A percentile compares a stretch with the other conserved stretches of the same genome.
Conservation (phyloP, 2,329 filamentous ascomycete species). For the Xylaria hypoxylon region DNA sequence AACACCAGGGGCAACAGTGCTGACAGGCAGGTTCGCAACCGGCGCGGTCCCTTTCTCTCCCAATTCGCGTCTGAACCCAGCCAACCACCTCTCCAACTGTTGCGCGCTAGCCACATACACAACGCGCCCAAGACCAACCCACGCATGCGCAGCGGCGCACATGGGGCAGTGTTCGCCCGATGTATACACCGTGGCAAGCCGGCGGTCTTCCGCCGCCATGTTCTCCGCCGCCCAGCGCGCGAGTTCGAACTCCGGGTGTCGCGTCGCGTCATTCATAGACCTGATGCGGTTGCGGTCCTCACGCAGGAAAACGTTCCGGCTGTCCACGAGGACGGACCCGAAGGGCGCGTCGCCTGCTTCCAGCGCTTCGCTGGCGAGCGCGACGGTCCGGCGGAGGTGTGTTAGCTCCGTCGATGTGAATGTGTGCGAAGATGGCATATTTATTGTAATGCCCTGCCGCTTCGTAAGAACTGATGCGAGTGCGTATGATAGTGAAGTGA, state of each 20-base stretch:
- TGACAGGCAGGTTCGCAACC: slow-evolving; percentile 29
- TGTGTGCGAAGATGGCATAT: slow-evolving; percentile 12
- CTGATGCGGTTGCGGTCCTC: slow-evolving; percentile 42
- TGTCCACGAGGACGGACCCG: slow-evolving; percentile 39
- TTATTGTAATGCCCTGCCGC: no score
- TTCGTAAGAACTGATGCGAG: background rate
- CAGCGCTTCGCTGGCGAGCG: slow-evolving; percentile 47
- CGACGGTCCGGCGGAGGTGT: slow-evolving; percentile 46
- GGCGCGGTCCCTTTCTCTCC: background rate
- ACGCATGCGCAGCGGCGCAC: slow-evolving; percentile 43
- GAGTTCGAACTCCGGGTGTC: slow-evolving; percentile 43
- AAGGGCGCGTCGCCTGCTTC: slow-evolving; percentile 45
- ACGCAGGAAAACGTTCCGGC: slow-evolving; percentile 1
- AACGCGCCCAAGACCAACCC: slow-evolving; percentile 38
- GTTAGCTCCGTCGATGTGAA: slow-evolving; percentile 30
- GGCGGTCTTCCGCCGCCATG: slow-evolving; percentile 29
- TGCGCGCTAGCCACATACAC: slow-evolving; percentile 41
- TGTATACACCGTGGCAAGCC: slow-evolving; percentile 40
- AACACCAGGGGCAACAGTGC: slow-evolving; percentile 31
- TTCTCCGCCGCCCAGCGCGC: slow-evolving; percentile 40
- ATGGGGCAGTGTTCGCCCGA: slow-evolving; percentile 44
- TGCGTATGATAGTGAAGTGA: background rate
- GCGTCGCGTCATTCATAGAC: slow-evolving; percentile 36
- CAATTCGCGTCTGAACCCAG: slow-evolving; percentile 25
- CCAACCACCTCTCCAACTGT: slow-evolving; percentile 36